Base-by-base conservation (phyloP, 768 basidiomycete species). In the Kwoniella shandongensis region DNA sequence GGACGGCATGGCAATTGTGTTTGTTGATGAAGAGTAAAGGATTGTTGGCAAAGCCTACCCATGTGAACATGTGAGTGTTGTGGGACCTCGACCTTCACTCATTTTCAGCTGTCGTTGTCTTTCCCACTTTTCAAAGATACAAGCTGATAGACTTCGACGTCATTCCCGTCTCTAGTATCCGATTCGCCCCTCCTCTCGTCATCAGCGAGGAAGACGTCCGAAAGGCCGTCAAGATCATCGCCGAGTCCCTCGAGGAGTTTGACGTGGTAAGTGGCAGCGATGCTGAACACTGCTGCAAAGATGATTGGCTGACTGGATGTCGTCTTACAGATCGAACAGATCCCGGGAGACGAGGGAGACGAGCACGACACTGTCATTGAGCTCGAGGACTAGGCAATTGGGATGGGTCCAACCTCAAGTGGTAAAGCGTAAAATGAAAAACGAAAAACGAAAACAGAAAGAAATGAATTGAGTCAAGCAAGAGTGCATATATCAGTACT, bases 1-100 rank as follows among this genome's bases (percentile, higher is more conserved):
- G 91, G 48, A 86, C 88, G 1, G 96, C 93, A 4, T 99, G 94
- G 96, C 90, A 98, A 75, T 81, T 98, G 51, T 98, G 96, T 78
- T 73, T 98, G 72, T 76, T 97, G 69, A 78, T 98, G 76, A 94
- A 93, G 85, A 86, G 85, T 65, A 83, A 89, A 44, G 91, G 92
- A 52, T 65, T 97, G 53, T 79, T 99, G 62, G 94, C 93, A 26
- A 98, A 99, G 81, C 93, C 96, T 12, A 97, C 94, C 0, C 92
- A 96, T 70, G 83, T 86, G 25, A 94, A 94, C 77, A 91, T 89
- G 91, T 93, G 67, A 67, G 90, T 81, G 6, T 13, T 6, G 32
- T 13, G 13, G 17, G 40, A n/a, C 6, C n/a, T 42, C 40, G 8
- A 7, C 40, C 40, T 8, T 23, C 40, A n/a, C 32, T 6, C 32